phyloP scores from a whole-genome alignment of 352 stramenopile genomes.

The Phytophthora litchii region DNA sequence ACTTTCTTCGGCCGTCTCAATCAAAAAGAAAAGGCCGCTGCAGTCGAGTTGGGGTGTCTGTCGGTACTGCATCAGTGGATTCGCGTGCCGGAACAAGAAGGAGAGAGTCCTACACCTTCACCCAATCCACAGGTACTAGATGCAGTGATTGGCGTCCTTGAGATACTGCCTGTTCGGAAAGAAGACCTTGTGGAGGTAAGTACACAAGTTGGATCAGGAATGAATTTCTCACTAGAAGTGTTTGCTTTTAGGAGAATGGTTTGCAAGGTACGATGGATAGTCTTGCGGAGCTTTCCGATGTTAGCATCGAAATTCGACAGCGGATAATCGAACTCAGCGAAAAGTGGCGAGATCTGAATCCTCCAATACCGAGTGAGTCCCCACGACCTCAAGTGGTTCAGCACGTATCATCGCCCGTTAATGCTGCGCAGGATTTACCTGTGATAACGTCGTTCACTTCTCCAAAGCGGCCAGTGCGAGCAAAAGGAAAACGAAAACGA shows the following conservation, averaged over 20 bases:
- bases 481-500: slow-evolving; percentile 48
- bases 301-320: slow-evolving; percentile 44
- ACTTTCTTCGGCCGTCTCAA: slow-evolving; percentile 72
- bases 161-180: slow-evolving; percentile 64
- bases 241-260: slow-evolving; percentile 31
- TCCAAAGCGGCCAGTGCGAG: slow-evolving; percentile 34
- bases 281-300: slow-evolving; percentile 36
- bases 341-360: slow-evolving; percentile 51
- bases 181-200: slow-evolving; percentile 66
- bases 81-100: slow-evolving; percentile 25
- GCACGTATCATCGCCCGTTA: slow-evolving; percentile 18
- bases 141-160: slow-evolving; percentile 52
- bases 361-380: slow-evolving; percentile 24
- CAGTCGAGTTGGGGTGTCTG: slow-evolving; percentile 69
- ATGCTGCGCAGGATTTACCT: slow-evolving; percentile 32
- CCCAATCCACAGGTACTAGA: slow-evolving; percentile 76
- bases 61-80: slow-evolving; percentile 68
- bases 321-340: slow-evolving; percentile 47
- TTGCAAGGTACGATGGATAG: slow-evolving; percentile 43
- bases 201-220: slow-evolving; percentile 9
- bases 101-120: slow-evolving; percentile 4
- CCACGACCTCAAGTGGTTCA: slow-evolving; percentile 17
- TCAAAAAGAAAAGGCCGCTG: slow-evolving; percentile 49
- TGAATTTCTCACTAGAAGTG: not conserved
- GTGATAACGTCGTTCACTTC: slow-evolving; percentile 53